A percentile compares a stretch with the other conserved stretches of the same genome.
These are phyloP conservation scores for Podosphaera aphanis DNA, from an alignment of 2,329 filamentous ascomycete genomes.

Conservation along the genomic window DNA sequence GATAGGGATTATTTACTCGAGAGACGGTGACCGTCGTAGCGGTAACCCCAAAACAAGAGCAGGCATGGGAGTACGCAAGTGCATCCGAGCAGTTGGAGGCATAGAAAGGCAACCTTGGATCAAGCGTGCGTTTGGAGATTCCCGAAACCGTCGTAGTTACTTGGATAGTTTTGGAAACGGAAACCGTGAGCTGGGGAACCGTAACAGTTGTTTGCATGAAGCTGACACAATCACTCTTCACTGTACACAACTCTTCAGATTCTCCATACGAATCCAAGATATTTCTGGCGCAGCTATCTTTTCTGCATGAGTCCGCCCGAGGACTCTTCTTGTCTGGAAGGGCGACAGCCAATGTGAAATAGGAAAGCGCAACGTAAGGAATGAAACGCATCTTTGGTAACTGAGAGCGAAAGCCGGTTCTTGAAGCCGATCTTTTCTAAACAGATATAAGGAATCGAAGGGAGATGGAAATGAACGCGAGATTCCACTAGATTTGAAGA, in stretches of 20 bases:
- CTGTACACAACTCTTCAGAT: background rate
- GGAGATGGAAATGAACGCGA: background rate
- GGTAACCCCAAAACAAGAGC: conserved; percentile 10
- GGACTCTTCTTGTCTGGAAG: background rate
- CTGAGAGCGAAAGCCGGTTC: background rate
- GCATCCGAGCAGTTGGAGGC: conserved; percentile 7
- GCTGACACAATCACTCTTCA: background rate
- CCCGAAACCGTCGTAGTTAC: background rate
- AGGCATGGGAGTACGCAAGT: conserved; percentile 9
- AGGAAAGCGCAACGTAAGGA: background rate
- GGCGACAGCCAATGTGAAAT: background rate
- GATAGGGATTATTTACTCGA: background rate
- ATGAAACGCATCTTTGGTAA: background rate
- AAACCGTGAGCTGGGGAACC: background rate
- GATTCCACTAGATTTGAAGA: background rate
- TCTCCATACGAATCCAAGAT: background rate
- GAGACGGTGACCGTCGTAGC: background rate
- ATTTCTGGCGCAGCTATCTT: background rate
- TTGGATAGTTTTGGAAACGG: background rate
- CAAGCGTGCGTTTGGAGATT: background rate
- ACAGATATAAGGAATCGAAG: background rate
- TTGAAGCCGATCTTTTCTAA: background rate
- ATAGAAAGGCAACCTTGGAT: conserved; percentile 8
- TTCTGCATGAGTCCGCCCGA: background rate
- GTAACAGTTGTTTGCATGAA: conserved; percentile 1